phyloP scores from a whole-genome alignment of 129 eudicot species.

The Rutidosis leptorrhynchoides region DNA sequence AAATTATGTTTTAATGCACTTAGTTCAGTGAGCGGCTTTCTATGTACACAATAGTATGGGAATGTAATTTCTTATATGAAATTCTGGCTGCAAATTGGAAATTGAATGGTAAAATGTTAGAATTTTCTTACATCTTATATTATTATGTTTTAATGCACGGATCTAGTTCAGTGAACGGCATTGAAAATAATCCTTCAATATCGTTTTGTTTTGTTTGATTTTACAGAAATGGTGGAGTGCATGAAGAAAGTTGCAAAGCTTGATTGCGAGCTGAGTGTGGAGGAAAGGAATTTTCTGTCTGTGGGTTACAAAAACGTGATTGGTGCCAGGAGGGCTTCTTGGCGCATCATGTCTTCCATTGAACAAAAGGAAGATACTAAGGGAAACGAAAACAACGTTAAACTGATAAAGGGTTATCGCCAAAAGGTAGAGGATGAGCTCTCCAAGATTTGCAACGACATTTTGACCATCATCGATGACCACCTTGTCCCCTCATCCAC shows the following conservation, averaged over 20 bases:
- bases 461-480: conserved; percentile 72
- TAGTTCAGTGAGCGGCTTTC: no score
- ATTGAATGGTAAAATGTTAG: no score
- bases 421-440: conserved; percentile 93
- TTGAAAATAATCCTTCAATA: no score
- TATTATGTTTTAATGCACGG: no score
- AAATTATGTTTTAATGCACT: no score
- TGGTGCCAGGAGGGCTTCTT: conserved; percentile 88
- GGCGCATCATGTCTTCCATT: conserved; percentile 98
- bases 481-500: conserved; percentile 73
- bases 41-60: no score
- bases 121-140: no score
- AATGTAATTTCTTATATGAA: no score
- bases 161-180: no score
- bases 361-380: conserved; percentile 93
- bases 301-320: conserved; percentile 96
- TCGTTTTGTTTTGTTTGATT: no score
- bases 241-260: conserved; percentile 91
- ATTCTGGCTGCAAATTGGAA: no score
- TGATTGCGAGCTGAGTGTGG: conserved; percentile 78
- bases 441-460: conserved; percentile 77
- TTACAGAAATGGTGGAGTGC: conserved; percentile 88
- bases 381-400: conserved; percentile 78
- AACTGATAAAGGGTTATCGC: conserved; percentile 77
- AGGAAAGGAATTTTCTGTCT: conserved; percentile 88